Percentiles rank a stretch among this genome's conserved stretches.
These are phyloP conservation scores for Trichoderma endophyticum DNA, from an alignment of 2,329 filamentous ascomycete species.

Conservation along the genomic window DNA sequence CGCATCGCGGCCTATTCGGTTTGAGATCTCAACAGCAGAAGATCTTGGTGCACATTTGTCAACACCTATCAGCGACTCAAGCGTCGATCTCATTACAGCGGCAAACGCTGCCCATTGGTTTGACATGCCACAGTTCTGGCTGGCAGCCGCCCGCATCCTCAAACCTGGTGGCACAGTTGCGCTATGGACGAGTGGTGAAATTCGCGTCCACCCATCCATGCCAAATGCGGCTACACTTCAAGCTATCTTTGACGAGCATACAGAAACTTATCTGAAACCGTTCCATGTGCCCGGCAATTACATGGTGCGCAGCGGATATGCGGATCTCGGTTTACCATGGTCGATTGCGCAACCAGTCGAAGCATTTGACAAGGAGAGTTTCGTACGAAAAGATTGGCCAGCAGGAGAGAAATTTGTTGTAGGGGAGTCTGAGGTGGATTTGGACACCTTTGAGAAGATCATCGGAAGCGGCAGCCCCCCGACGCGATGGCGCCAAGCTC, in stretches of 20 bases:
- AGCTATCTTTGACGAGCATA: not conserved
- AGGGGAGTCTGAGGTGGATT: not conserved
- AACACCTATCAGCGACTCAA: not conserved
- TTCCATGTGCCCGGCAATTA: not conserved
- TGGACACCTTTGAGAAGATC: not conserved
- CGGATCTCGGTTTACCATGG: not conserved
- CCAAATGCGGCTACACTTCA: not conserved
- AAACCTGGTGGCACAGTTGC: constrained; percentile 54
- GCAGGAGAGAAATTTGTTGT: not conserved
- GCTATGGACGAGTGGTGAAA: constrained; percentile 42
- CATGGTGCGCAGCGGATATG: not conserved
- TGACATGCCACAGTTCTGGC: constrained; percentile 51
- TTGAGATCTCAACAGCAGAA: not conserved
- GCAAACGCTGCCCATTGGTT: constrained; percentile 58
- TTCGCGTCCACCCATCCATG: not conserved
- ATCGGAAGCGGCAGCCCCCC: not conserved
- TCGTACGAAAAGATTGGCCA: not conserved
- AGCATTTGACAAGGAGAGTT: not conserved
- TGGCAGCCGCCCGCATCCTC: constrained; percentile 43
- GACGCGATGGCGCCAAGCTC: not conserved
- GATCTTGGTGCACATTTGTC: not conserved
- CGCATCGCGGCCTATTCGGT: not conserved
- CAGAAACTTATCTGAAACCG: not conserved
- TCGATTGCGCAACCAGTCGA: not conserved
- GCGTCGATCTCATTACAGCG: constrained; percentile 8